Evolutionary conservation across 2,329 filamentous ascomycete species (phyloP).

Genomic region (Fusarium torulosum): DNA sequence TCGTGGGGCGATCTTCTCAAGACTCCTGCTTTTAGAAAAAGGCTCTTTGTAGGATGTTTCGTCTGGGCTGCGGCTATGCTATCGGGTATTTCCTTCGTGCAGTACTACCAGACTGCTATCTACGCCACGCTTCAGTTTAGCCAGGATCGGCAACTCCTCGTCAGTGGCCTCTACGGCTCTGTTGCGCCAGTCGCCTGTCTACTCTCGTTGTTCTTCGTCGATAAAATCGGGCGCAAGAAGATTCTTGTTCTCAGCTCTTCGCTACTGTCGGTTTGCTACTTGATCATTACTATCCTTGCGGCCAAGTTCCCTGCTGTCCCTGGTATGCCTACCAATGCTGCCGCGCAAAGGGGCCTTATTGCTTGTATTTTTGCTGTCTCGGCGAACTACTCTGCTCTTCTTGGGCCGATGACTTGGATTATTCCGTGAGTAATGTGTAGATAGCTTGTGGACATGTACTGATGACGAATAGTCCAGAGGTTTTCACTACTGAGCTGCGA

Average conservation of each 20-base stretch:
- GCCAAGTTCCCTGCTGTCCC: conserved; percentile 54
- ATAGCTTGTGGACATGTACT: accelerated
- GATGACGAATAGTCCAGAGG: conserved; percentile 50
- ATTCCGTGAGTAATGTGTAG: conserved; percentile 52
- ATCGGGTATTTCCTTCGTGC: conserved; percentile 58
- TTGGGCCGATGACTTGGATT: conserved; percentile 59
- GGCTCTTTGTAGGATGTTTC: conserved; percentile 56
- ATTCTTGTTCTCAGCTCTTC: conserved; percentile 55
- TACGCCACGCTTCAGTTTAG: conserved; percentile 56
- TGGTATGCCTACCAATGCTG: conserved; percentile 53
- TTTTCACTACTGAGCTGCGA: conserved; percentile 56
- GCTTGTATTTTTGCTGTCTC: conserved; percentile 55
- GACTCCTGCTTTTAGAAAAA: conserved; percentile 52
- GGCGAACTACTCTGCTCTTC: conserved; percentile 54
- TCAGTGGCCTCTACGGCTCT: conserved; percentile 57
- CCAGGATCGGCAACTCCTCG: conserved; percentile 54
- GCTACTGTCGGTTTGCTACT: conserved; percentile 53
- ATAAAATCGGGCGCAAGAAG: conserved; percentile 53
- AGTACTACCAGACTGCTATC: conserved; percentile 59
- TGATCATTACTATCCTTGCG: conserved; percentile 56
- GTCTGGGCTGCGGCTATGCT: conserved; percentile 59
- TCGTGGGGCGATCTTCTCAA: conserved; percentile 52
- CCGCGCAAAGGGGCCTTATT: conserved; percentile 55
- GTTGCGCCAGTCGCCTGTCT: conserved; percentile 56
- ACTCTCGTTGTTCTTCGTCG: conserved; percentile 55